Percentiles rank a stretch among this genome's conserved stretches.
These are phyloP conservation scores for Taiozyma sp. DNA, from an alignment of 1,139 yeast genomes.

Conservation along the genomic window DNA sequence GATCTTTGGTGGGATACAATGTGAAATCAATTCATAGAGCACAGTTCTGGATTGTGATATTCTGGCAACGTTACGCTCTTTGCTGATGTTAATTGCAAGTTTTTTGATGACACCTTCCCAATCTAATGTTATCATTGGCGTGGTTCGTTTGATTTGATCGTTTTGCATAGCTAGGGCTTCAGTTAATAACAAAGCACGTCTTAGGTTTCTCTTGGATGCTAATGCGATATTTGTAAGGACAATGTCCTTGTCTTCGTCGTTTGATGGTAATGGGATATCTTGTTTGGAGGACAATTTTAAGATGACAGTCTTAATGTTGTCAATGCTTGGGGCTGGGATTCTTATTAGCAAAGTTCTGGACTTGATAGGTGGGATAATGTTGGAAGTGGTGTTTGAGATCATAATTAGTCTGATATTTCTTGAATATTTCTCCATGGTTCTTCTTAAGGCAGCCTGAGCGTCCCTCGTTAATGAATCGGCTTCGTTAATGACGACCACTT, in stretches of 20 bases:
- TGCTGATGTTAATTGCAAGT: slow-evolving; percentile 55
- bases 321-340: slow-evolving; percentile 71
- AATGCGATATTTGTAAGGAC: slow-evolving; percentile 51
- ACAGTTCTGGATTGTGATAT: slow-evolving; percentile 70
- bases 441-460: slow-evolving; percentile 95
- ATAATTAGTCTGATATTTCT: slow-evolving; percentile 78
- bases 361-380: slow-evolving; percentile 89
- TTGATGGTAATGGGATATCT: slow-evolving; percentile 36
- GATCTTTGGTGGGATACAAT: slow-evolving; percentile 84
- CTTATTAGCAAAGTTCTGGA: slow-evolving; percentile 87
- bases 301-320: slow-evolving; percentile 55
- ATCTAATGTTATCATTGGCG: slow-evolving; percentile 60
- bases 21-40: slow-evolving; percentile 82
- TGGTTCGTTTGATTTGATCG: slow-evolving; percentile 41
- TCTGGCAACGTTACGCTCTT: slow-evolving; percentile 65
- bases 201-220: slow-evolving; percentile 63
- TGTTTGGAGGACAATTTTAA: slow-evolving; percentile 55
- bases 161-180: slow-evolving; percentile 83
- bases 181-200: slow-evolving; percentile 72
- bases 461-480: slow-evolving; percentile 91
- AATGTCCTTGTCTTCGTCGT: slow-evolving; percentile 32
- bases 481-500: slow-evolving; percentile 89
- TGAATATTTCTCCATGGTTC: slow-evolving; percentile 98
- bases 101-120: slow-evolving; percentile 79
- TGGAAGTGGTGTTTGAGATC: slow-evolving; percentile 85